A percentile compares a stretch with the other conserved stretches of the same genome.
Conservation (phyloP, 805 yeast species). For the Nakazawaea peltata region DNA sequence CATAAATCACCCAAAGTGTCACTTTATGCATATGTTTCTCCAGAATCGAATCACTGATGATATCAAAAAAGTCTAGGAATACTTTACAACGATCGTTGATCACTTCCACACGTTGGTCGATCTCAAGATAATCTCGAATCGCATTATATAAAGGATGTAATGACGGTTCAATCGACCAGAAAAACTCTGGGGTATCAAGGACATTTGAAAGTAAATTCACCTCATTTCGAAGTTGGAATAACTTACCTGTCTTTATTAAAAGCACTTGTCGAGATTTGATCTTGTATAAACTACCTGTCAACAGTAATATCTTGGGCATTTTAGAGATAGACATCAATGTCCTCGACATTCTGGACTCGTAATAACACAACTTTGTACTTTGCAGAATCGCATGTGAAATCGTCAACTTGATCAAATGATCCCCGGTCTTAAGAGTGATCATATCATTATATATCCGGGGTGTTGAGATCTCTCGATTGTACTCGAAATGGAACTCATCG, state of each 20-base stretch:
- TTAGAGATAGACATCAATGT: constrained; percentile 79
- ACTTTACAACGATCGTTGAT: constrained; percentile 91
- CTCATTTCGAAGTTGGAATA: constrained; percentile 87
- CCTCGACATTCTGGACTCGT: constrained; percentile 86
- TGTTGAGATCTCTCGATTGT: constrained; percentile 35
- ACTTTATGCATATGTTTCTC: constrained; percentile 88
- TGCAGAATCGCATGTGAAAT: constrained; percentile 97
- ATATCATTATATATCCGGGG: constrained; percentile 86
- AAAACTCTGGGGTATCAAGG: constrained; percentile 90
- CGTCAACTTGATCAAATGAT: constrained; percentile 85
- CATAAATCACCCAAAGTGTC: constrained; percentile 81
- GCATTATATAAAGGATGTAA: constrained; percentile 88
- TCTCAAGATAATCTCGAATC: constrained; percentile 85
- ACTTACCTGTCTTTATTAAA: constrained; percentile 79
- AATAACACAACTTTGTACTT: constrained; percentile 82
- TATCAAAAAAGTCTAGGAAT: constrained; percentile 86
- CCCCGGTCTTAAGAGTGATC: constrained; percentile 85
- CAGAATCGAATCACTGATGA: constrained; percentile 88
- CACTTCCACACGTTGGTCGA: constrained; percentile 91
- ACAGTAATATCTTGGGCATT: constrained; percentile 81
- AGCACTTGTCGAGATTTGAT: constrained; percentile 70
- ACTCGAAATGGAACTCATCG: constrained; percentile 77
- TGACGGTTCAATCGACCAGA: constrained; percentile 95
- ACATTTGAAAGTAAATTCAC: constrained; percentile 88
- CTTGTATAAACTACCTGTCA: constrained; percentile 77